These are phyloP conservation scores for Zygnema circumcarinatum DNA, from an alignment of 139 green algal genomes.

Conservation along the genomic window DNA sequence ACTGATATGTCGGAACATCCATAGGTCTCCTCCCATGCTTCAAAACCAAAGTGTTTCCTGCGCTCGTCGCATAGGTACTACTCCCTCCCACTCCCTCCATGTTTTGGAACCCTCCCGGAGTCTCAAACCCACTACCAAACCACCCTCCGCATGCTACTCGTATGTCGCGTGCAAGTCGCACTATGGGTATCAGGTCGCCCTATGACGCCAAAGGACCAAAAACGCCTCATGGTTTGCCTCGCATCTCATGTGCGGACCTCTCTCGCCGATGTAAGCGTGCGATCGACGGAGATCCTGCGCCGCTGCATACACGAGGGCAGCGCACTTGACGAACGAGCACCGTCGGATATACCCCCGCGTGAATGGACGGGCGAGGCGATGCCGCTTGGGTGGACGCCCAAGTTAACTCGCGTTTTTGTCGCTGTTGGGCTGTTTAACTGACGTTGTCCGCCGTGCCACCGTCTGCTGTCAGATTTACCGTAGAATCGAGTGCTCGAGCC, in stretches of 20 bases:
- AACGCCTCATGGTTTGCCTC: too few relatives aligned
- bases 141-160: too few relatives aligned
- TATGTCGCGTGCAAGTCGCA: too few relatives aligned
- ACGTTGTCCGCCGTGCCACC: background rate
- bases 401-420: background rate
- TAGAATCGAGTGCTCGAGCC: background rate
- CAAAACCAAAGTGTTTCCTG: background rate
- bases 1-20: background rate
- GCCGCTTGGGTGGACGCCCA: background rate
- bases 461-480: background rate
- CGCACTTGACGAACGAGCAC: conserved; percentile 1
- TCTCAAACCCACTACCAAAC: too few relatives aligned
- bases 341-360: background rate
- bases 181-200: too few relatives aligned
- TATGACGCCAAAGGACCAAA: too few relatives aligned
- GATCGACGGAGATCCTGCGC: too few relatives aligned
- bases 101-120: background rate
- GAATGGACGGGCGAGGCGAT: background rate
- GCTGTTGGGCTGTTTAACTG: background rate
- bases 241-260: too few relatives aligned
- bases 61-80: background rate
- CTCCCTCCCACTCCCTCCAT: background rate
- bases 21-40: background rate
- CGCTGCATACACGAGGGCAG: too few relatives aligned
- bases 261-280: too few relatives aligned